Evolutionary conservation across 2,329 filamentous ascomycete genomes (phyloP).

Genomic region (Sclerotinia borealis): DNA sequence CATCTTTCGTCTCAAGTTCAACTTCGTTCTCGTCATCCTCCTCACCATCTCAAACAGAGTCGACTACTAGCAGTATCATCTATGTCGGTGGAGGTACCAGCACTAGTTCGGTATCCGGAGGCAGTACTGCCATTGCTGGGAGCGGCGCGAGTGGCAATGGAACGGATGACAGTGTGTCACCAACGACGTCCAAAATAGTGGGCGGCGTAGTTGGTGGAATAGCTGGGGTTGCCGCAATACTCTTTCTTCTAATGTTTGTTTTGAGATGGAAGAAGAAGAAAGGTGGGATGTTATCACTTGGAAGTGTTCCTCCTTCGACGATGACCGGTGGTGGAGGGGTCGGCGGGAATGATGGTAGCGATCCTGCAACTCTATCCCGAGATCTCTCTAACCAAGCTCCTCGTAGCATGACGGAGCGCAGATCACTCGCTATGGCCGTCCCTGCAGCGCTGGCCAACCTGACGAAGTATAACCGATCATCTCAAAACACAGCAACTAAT

Average conservation of each 20-base stretch:
- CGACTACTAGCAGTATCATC: slow-evolving; percentile 11
- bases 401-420: slow-evolving; percentile 42
- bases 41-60: slow-evolving; percentile 7
- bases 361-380: slow-evolving; percentile 18
- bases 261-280: slow-evolving; percentile 49
- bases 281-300: slow-evolving; percentile 38
- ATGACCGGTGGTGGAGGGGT: slow-evolving; percentile 36
- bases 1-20: slow-evolving; percentile 3
- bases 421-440: slow-evolving; percentile 41
- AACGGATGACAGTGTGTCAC: slow-evolving; percentile 13
- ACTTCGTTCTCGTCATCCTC: slow-evolving; percentile 5
- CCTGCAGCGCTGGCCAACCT: slow-evolving; percentile 45
- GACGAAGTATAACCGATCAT: slow-evolving; percentile 32
- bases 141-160: slow-evolving; percentile 15
- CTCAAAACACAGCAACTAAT: slow-evolving; percentile 30
- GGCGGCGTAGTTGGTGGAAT: slow-evolving; percentile 35
- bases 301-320: slow-evolving; percentile 28
- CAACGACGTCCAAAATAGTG: slow-evolving; percentile 27
- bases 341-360: slow-evolving; percentile 29
- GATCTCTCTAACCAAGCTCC: slow-evolving; percentile 21
- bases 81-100: slow-evolving; percentile 13
- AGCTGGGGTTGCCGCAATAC: slow-evolving; percentile 51
- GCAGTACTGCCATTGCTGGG: slow-evolving; percentile 17
- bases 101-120: slow-evolving; percentile 8
- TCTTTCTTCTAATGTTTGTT: slow-evolving; percentile 47